phyloP scores from a whole-genome alignment of 2,329 filamentous ascomycete species.

The Monosporascus sp. region DNA sequence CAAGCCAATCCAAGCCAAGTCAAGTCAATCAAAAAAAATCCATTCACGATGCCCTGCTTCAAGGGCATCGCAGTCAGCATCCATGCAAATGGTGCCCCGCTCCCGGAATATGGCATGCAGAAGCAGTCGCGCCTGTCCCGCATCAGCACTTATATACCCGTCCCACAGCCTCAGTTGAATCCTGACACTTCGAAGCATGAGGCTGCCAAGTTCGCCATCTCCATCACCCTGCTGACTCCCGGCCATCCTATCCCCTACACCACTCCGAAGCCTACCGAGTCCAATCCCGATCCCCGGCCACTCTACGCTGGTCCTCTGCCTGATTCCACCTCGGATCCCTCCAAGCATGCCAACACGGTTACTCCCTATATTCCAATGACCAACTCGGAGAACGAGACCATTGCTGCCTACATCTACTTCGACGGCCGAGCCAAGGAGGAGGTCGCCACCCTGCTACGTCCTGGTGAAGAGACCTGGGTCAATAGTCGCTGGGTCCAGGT shows the following conservation, averaged over 20 bases:
- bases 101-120: conserved; percentile 91
- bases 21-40: conserved; percentile 1
- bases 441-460: conserved; percentile 85
- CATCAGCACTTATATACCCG: conserved; percentile 95
- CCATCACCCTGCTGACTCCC: conserved; percentile 89
- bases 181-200: conserved; percentile 71
- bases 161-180: conserved; percentile 79
- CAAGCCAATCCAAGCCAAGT: no score
- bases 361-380: conserved; percentile 89
- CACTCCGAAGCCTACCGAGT: conserved; percentile 70
- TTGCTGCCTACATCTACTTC: conserved; percentile 98
- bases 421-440: conserved; percentile 94
- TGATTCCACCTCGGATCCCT: conserved; percentile 42
- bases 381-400: conserved; percentile 89
- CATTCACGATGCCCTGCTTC: conserved; percentile 78
- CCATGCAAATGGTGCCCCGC: conserved; percentile 72
- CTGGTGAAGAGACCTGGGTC: conserved; percentile 97
- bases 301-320: conserved; percentile 73
- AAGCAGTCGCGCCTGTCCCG: conserved; percentile 85
- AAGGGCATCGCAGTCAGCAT: conserved; percentile 98
- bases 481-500: conserved; percentile 98
- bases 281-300: conserved; percentile 74
- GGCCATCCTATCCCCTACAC: conserved; percentile 89
- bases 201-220: conserved; percentile 95
- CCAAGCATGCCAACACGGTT: conserved; percentile 51